phyloP scores from a whole-genome alignment of 495 filamentous ascomycete genomes.

The Trichoderma virens region DNA sequence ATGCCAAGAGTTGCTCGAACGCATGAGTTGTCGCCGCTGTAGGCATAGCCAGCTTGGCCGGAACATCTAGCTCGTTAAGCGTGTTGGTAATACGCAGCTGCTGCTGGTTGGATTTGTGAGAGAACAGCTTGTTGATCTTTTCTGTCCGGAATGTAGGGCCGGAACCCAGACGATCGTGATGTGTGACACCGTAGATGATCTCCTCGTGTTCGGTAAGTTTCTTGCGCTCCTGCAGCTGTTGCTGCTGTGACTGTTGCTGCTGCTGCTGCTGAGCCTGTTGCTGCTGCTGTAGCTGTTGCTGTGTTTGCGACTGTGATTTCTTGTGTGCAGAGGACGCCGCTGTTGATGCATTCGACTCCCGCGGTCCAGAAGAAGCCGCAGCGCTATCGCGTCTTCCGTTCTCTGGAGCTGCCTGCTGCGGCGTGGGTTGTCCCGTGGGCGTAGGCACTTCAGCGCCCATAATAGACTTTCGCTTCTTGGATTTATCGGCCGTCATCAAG shows the following conservation, averaged over 20 bases:
- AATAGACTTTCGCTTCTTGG: conserved; percentile 64
- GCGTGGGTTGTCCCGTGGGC: conserved; percentile 21
- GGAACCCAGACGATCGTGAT: conserved; percentile 76
- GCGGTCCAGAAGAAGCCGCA: conserved; percentile 29
- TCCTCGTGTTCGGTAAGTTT: conserved; percentile 70
- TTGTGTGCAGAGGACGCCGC: conserved; percentile 23
- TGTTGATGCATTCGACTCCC: conserved; percentile 44
- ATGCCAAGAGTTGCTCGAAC: conserved; percentile 71
- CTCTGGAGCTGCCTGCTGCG: not conserved
- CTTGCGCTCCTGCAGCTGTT: conserved; percentile 46
- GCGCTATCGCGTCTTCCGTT: conserved; percentile 24
- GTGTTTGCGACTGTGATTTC: conserved; percentile 40
- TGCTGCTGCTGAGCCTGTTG: conserved; percentile 42
- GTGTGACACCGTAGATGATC: conserved; percentile 69
- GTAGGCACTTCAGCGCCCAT: conserved; percentile 52
- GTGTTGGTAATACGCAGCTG: conserved; percentile 71
- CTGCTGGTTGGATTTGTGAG: conserved; percentile 75
- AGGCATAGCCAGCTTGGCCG: conserved; percentile 72
- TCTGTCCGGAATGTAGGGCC: conserved; percentile 73
- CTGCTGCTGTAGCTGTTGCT: conserved; percentile 27
- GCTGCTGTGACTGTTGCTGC: conserved; percentile 55
- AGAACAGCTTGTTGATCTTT: conserved; percentile 70
- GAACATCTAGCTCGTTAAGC: conserved; percentile 72
- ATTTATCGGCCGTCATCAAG: conserved; percentile 71
- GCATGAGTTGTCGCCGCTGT: conserved; percentile 70